phyloP scores from a whole-genome alignment of 441 rosid species.

The Euphorbia celastroides region DNA sequence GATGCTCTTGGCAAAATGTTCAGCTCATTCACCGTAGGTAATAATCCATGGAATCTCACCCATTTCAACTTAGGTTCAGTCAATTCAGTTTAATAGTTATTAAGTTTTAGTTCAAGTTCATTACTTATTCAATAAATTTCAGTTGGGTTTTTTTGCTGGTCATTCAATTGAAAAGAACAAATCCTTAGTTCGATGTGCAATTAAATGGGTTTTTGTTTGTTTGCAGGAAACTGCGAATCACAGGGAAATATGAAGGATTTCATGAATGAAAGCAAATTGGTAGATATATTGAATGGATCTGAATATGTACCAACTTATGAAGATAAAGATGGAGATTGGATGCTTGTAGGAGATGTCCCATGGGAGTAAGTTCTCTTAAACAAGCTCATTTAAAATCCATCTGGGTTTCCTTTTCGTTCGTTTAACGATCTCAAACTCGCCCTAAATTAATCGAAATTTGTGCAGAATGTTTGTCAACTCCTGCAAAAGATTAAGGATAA shows the following conservation, averaged over 20 bases:
- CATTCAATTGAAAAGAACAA: no score
- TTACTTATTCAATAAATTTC: no score
- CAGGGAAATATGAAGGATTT: slow-evolving; percentile 72
- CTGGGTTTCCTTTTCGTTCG: no score
- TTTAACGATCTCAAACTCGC: no score
- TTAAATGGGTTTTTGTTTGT: no score
- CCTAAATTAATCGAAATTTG: neutral
- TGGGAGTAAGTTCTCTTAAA: slow-evolving; percentile 67
- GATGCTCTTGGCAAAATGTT: slow-evolving; percentile 81
- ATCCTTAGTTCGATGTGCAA: no score
- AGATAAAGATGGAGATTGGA: slow-evolving; percentile 97
- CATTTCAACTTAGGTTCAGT: no score
- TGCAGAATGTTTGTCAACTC: slow-evolving; percentile 70
- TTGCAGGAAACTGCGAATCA: slow-evolving; percentile 63
- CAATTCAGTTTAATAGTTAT: no score
- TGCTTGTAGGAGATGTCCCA: slow-evolving; percentile 98
- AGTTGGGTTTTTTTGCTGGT: no score
- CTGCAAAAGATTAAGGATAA: slow-evolving; percentile 84
- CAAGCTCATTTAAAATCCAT: no score
- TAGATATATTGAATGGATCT: slow-evolving; percentile 75
- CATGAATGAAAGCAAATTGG: slow-evolving; percentile 82
- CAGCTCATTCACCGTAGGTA: slow-evolving; percentile 86
- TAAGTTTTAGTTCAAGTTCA: no score
- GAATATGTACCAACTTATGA: slow-evolving; percentile 86
- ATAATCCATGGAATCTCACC: no score